Evolutionary conservation across 257 asterid species (phyloP).

Genomic region (Jacaranda mimosifolia): DNA sequence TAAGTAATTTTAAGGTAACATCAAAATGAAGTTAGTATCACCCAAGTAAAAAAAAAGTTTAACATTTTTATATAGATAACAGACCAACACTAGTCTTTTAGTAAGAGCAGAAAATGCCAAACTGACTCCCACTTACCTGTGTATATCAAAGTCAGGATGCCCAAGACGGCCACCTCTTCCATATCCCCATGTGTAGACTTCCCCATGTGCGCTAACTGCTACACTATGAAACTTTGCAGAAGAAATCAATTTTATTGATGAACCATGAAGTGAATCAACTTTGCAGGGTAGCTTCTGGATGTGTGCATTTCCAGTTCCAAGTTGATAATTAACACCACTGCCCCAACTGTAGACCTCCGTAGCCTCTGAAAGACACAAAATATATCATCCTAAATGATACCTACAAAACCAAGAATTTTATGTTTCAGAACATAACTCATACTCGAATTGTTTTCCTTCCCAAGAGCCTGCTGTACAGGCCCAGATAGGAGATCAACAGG

Average conservation of each 20-base stretch:
- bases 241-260: constrained; percentile 69
- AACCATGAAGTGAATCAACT: constrained; percentile 88
- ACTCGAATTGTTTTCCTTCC: constrained; percentile 66
- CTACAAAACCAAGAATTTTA: constrained; percentile 34
- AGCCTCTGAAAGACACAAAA: constrained; percentile 52
- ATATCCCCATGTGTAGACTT: constrained; percentile 98
- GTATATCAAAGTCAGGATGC: constrained; percentile 95
- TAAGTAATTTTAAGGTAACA: too few relatives aligned
- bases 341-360: constrained; percentile 99
- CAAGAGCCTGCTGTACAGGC: constrained; percentile 77
- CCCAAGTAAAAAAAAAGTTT: not conserved
- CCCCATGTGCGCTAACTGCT: constrained; percentile 83
- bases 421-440: constrained; percentile 31
- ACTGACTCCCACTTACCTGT: constrained; percentile 62
- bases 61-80: constrained; percentile 10
- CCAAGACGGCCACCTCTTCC: constrained; percentile 99
- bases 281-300: constrained; percentile 96
- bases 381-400: constrained; percentile 26
- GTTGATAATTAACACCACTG: constrained; percentile 98
- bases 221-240: constrained; percentile 98
- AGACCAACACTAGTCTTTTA: not conserved
- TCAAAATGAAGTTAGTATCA: too few relatives aligned
- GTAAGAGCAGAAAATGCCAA: not conserved
- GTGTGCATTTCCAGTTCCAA: constrained; percentile 98
- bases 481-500: constrained; percentile 96